Evolutionary conservation across 148 eudicot genomes (phyloP), one percentile per base, ranked within the genome.

Genomic region (Persicaria maculosa): DNA sequence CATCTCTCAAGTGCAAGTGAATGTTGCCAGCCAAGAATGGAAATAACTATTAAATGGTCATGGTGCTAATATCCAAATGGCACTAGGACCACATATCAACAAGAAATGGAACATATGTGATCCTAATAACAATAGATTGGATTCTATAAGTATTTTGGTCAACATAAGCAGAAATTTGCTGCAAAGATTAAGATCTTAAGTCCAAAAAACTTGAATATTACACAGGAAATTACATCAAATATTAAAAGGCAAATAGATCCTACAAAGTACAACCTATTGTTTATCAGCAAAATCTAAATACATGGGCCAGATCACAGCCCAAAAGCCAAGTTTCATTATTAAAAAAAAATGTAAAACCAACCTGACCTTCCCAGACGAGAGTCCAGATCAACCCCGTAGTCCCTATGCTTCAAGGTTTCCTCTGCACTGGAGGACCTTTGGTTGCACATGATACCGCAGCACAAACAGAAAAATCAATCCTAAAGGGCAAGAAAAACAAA

Each of bases 351-450:
- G 54, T 17, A 59, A 55, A 46, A 16, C 61, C 6, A 74, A 95
- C 98, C 98, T 95, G 98, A 9, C 83, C 92, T 95, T 65, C 98
- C 98, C 86, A 95, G 80, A 2, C 98, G 96, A n/a, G 98, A 95
- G 73, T 92, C 93, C 4, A 95, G 97, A 88, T 95, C 97, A 74
- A 95, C 98, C 78, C 92, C 97, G 86, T 84, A 92, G 80, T 95
- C 97, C 80, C 98, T 95, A 61, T 92, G 97, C 87, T 95, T 95
- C 84, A 80, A 14, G 98, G 98, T 77, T 95, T 85, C 86, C 98
- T 85, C 78, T 95, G 96, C 59, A 95, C 92, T 16, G 86, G 89
- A 36, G 98, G 97, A 20, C 97, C 97, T 86, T 91, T 95, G 6
- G 93, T 97, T 94, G 88, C 81, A 87, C 50, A 77, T 2, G 8